A percentile compares a stretch with the other conserved stretches of the same genome.
phyloP scores from a whole-genome alignment of 768 basidiomycete genomes.

The Symmetrospora coprosmae region DNA sequence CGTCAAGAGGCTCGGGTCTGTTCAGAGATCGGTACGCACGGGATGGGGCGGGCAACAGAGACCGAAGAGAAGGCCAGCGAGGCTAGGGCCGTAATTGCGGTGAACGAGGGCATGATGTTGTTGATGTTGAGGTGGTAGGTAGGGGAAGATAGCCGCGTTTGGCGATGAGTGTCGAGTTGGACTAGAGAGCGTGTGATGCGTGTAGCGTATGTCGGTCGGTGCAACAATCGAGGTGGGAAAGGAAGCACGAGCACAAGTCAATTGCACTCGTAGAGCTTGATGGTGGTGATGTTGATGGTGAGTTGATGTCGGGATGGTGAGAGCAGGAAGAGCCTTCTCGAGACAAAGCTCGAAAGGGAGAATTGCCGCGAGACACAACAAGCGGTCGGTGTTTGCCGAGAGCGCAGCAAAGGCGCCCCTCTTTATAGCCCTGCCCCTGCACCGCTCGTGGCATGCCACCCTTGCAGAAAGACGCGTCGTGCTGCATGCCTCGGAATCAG shows the following conservation, averaged over 20 bases:
- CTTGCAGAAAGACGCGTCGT: no score
- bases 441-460: no score
- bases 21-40: no score
- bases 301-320: not conserved
- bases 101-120: not conserved
- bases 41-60: constrained; percentile 7
- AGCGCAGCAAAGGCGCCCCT: not conserved
- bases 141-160: not conserved
- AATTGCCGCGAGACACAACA: not conserved
- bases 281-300: no score
- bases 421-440: no score
- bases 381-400: no score
- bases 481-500: no score
- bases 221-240: not conserved
- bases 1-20: no score
- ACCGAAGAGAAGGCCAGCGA: not conserved
- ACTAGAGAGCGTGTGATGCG: not conserved
- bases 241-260: no score
- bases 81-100: not conserved
- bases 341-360: not conserved
- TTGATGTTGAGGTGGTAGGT: not conserved
- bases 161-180: no score
- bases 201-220: not conserved
- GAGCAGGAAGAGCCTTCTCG: not conserved
- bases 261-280: no score